These are phyloP conservation scores for Thozetella sp. DNA, from an alignment of 495 filamentous ascomycete species.

Conservation along the genomic window DNA sequence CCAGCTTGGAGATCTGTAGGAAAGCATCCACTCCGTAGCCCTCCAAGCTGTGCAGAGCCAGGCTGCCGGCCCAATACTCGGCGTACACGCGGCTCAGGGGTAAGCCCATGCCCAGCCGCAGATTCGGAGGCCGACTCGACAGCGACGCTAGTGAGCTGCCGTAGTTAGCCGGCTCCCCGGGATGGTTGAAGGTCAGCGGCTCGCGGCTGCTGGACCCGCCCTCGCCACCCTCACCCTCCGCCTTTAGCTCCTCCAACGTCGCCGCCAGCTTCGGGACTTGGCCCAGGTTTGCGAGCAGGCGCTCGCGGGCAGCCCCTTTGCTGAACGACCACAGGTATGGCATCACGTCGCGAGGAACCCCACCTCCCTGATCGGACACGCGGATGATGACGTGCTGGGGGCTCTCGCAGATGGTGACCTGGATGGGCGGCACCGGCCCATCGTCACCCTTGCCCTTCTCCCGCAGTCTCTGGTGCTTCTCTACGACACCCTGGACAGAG, in stretches of 20 bases:
- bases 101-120: conserved; percentile 90
- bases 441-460: conserved; percentile 23
- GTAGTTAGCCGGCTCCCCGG: conserved; percentile 17
- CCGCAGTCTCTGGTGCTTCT: conserved; percentile 47
- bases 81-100: conserved; percentile 95
- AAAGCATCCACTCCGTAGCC: conserved; percentile 99
- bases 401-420: conserved; percentile 93
- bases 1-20: conserved; percentile 93
- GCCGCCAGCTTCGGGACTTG: conserved; percentile 92
- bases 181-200: background rate
- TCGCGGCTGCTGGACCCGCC: background rate
- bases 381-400: conserved; percentile 95
- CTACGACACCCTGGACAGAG: conserved; percentile 88
- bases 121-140: conserved; percentile 79
- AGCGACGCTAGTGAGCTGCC: conserved; percentile 75
- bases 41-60: conserved; percentile 91
- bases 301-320: conserved; percentile 78
- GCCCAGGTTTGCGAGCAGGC: conserved; percentile 76
- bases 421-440: conserved; percentile 72
- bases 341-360: conserved; percentile 81
- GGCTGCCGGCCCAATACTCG: conserved; percentile 95
- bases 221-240: conserved; percentile 27
- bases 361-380: conserved; percentile 93
- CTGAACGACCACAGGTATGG: conserved; percentile 95
- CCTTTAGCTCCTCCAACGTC: conserved; percentile 83